These are phyloP conservation scores for Leccinum uliginosum DNA, from an alignment of 768 basidiomycete species.

Conservation along the genomic window DNA sequence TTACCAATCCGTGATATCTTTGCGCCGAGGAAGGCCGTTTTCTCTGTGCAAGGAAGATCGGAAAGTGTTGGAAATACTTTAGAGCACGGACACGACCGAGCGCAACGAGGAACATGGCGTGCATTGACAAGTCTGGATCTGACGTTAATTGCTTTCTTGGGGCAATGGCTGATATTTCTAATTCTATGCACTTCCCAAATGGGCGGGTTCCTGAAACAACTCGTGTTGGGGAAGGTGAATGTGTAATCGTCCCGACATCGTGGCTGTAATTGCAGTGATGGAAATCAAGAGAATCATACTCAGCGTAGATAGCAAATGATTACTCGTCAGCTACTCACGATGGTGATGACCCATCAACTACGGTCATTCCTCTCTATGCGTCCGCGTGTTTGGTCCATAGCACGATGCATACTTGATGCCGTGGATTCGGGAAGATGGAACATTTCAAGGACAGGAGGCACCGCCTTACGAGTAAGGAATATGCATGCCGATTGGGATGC, in stretches of 20 bases:
- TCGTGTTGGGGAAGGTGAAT: not conserved
- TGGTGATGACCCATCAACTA: not conserved
- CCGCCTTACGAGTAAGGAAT: constrained; percentile 48
- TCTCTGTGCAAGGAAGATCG: not conserved
- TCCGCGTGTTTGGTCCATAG: constrained; percentile 52
- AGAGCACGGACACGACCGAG: not conserved
- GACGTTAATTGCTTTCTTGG: not conserved
- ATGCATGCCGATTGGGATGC: constrained; percentile 26
- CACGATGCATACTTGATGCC: constrained; percentile 53
- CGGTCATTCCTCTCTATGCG: constrained; percentile 24
- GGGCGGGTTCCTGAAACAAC: not conserved
- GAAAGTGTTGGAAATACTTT: not conserved
- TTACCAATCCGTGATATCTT: not conserved
- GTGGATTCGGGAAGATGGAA: constrained; percentile 45
- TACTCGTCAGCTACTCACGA: constrained; percentile 10
- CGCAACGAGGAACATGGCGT: not conserved
- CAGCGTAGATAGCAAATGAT: constrained; percentile 12
- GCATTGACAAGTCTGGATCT: not conserved
- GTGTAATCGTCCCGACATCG: constrained; percentile 3
- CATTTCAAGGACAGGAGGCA: constrained; percentile 45
- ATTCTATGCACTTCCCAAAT: not conserved
- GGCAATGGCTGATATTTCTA: not conserved
- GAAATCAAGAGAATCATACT: not conserved
- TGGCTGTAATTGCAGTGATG: constrained; percentile 1
- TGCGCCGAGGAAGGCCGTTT: not conserved